Evolutionary conservation across 2,329 filamentous ascomycete genomes (phyloP).

Genomic region (Coniochaeta prunicola): DNA sequence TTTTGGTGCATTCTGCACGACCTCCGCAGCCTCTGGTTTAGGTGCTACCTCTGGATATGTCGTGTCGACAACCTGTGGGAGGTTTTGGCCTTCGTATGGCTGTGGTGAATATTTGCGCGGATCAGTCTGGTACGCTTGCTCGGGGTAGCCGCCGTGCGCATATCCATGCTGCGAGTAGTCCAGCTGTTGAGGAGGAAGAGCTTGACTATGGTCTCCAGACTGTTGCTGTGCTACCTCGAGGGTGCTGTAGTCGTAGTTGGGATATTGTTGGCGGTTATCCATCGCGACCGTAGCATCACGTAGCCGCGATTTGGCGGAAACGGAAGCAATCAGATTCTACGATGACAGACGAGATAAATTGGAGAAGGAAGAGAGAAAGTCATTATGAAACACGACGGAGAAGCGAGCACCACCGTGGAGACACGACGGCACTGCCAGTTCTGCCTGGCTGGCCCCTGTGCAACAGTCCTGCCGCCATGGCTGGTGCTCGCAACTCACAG

Average conservation of each 20-base stretch:
- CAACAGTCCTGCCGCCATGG: background rate
- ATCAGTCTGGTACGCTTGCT: background rate
- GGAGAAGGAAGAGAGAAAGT: background rate
- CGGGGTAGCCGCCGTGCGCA: background rate
- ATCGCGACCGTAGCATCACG: background rate
- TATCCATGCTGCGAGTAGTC: background rate
- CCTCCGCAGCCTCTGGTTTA: background rate
- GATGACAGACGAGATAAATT: background rate
- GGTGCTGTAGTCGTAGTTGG: slow-evolving; percentile 2
- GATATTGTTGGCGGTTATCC: background rate
- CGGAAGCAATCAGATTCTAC: background rate
- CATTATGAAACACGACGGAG: background rate
- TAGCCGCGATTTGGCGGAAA: background rate
- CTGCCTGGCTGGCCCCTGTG: background rate
- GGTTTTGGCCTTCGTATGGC: background rate
- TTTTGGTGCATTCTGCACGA: background rate
- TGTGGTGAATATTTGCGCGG: background rate
- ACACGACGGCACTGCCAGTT: background rate
- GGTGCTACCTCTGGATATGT: background rate
- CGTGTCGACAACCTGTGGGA: background rate
- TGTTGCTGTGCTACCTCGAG: slow-evolving; percentile 1
- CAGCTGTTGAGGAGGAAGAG: background rate
- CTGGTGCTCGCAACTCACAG: background rate
- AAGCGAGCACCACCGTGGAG: background rate
- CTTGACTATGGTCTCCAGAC: background rate